phyloP scores from a whole-genome alignment of 1,284 basidiomycete species.

The Pyrrhoderma lamaoense region DNA sequence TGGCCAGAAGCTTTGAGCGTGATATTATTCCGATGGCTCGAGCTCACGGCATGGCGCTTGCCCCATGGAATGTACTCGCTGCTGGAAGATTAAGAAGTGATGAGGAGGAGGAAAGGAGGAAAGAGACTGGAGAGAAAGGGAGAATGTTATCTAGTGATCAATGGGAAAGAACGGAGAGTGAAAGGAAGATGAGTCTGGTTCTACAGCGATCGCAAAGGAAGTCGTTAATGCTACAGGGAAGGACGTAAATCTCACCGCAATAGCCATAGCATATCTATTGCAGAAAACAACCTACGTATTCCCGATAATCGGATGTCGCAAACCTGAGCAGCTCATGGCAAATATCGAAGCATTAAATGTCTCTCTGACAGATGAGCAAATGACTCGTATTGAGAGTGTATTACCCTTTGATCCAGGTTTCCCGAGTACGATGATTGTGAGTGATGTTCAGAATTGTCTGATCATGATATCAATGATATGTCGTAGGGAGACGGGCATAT shows the following conservation, averaged over 20 bases:
- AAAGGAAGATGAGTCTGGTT: slow-evolving; percentile 34
- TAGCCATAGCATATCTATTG: slow-evolving; percentile 44
- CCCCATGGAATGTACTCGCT: slow-evolving; percentile 46
- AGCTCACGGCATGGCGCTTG: slow-evolving; percentile 39
- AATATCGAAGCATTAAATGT: slow-evolving; percentile 24
- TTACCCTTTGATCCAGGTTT: slow-evolving; percentile 26
- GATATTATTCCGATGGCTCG: slow-evolving; percentile 51
- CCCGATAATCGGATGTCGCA: slow-evolving; percentile 29
- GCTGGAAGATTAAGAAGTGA: slow-evolving; percentile 42
- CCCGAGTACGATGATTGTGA: slow-evolving; percentile 24
- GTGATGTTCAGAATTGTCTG: not conserved
- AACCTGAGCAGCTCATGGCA: slow-evolving; percentile 23
- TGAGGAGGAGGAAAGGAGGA: slow-evolving; percentile 37
- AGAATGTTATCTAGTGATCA: slow-evolving; percentile 25
- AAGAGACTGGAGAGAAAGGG: slow-evolving; percentile 37
- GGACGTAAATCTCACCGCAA: slow-evolving; percentile 17
- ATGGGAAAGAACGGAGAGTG: slow-evolving; percentile 37
- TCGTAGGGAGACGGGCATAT: slow-evolving; percentile 15
- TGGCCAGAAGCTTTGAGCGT: slow-evolving; percentile 43
- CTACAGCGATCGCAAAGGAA: slow-evolving; percentile 41
- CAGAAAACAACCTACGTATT: slow-evolving; percentile 43
- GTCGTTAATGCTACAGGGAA: slow-evolving; percentile 19
- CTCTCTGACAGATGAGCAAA: slow-evolving; percentile 22
- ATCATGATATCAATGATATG: not conserved
- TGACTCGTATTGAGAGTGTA: slow-evolving; percentile 15